phyloP scores from a whole-genome alignment of 1,139 yeast genomes.

The Geotrichum bryndzae region DNA sequence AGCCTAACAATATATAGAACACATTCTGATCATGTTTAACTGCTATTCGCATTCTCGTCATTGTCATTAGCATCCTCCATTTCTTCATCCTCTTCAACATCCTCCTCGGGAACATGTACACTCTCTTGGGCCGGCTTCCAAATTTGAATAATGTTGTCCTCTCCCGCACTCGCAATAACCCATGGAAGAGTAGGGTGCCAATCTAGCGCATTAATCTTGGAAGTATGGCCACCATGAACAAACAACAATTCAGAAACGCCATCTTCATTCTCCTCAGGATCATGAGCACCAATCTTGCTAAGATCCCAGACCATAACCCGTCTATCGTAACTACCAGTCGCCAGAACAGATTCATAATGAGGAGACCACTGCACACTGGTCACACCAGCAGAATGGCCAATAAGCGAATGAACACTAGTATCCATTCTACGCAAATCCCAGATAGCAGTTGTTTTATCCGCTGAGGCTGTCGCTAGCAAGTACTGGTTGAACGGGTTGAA shows the following conservation, averaged over 20 bases:
- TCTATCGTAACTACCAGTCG: conserved; percentile 68
- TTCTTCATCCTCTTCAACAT: conserved; percentile 37
- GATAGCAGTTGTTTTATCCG: conserved; percentile 49
- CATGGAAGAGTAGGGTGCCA: conserved; percentile 82
- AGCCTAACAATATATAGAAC: not conserved
- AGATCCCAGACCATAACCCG: conserved; percentile 68
- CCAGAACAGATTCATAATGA: conserved; percentile 50
- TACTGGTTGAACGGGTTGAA: conserved; percentile 53
- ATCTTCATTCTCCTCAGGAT: conserved; percentile 30
- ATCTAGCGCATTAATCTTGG: conserved; percentile 76
- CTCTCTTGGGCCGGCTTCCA: conserved; percentile 50
- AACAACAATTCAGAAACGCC: conserved; percentile 47
- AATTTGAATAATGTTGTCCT: conserved; percentile 79
- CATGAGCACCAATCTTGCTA: conserved; percentile 32
- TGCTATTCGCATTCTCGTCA: conserved; percentile 7
- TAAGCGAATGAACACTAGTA: conserved; percentile 16
- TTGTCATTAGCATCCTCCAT: conserved; percentile 21
- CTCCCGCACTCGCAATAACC: conserved; percentile 75
- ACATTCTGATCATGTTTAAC: not conserved
- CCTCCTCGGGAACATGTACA: conserved; percentile 36
- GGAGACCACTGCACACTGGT: conserved; percentile 61
- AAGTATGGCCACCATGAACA: conserved; percentile 85
- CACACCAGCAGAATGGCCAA: conserved; percentile 23
- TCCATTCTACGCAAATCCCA: conserved; percentile 60
- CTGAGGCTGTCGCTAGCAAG: conserved; percentile 66